These are phyloP conservation scores for Botryotinia calthae DNA, from an alignment of 2,329 filamentous ascomycete species.

Conservation along the genomic window DNA sequence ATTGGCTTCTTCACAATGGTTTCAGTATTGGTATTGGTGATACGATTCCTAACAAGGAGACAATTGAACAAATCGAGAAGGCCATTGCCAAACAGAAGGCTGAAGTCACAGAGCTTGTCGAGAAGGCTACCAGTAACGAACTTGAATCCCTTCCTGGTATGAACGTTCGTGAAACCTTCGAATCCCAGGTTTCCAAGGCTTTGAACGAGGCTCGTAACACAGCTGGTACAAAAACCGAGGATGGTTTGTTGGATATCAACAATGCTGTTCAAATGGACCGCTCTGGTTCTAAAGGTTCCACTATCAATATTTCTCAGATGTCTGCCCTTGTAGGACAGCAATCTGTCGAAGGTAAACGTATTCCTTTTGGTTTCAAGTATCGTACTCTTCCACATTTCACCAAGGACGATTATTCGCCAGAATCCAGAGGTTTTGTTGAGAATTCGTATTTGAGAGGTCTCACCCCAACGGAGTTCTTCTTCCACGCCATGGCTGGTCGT, in stretches of 20 bases:
- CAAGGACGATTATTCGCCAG: constrained; percentile 97
- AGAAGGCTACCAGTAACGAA: constrained; percentile 76
- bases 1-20: constrained; percentile 94
- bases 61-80: constrained; percentile 79
- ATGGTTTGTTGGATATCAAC: constrained; percentile 91
- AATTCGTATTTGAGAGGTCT: constrained; percentile 97
- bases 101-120: constrained; percentile 73
- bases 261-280: constrained; percentile 95
- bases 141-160: constrained; percentile 95
- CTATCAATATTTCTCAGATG: constrained; percentile 99
- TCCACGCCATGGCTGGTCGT: constrained; percentile 99
- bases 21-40: constrained; percentile 99
- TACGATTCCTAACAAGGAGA: constrained; percentile 85
- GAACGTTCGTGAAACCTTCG: constrained; percentile 97
- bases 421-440: constrained; percentile 95
- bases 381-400: constrained; percentile 96
- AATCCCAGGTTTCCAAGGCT: constrained; percentile 92
- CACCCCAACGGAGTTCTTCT: constrained; percentile 96
- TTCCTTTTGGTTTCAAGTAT: constrained; percentile 99
- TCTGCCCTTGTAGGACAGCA: constrained; percentile 96
- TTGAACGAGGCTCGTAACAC: constrained; percentile 95
- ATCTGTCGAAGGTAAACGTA: constrained; percentile 96
- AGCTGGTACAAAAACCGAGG: constrained; percentile 87
- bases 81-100: constrained; percentile 80
- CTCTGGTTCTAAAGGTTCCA: constrained; percentile 96